phyloP scores from a whole-genome alignment of 345 rosid species.

The Salix udensis region DNA sequence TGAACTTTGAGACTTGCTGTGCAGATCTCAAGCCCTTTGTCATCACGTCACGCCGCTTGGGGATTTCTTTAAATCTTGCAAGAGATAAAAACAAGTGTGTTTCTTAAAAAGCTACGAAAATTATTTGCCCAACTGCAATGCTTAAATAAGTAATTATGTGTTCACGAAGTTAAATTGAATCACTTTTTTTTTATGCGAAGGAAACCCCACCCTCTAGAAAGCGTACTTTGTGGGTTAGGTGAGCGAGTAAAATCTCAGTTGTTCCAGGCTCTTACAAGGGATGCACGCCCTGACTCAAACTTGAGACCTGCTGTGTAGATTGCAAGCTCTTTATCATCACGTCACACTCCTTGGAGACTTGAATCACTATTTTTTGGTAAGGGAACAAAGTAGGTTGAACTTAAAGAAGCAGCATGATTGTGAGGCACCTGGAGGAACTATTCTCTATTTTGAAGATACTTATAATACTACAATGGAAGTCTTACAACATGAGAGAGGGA shows the following conservation, averaged over 20 bases:
- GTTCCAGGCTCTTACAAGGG: too few species aligned
- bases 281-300: too few species aligned
- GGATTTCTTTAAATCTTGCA: not conserved
- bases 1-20: too few species aligned
- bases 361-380: not conserved
- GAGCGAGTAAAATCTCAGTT: too few species aligned
- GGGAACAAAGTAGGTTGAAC: not conserved
- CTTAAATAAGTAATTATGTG: not conserved
- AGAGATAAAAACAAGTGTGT: not conserved
- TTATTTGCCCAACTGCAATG: not conserved
- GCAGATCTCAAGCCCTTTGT: too few species aligned
- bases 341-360: too few species aligned
- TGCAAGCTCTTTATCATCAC: fast-evolving
- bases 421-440: not conserved
- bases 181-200: too few species aligned
- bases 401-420: not conserved
- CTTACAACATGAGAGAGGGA: not conserved
- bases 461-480: not conserved
- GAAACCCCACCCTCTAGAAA: too few species aligned
- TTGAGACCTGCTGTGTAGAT: too few species aligned
- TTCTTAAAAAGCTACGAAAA: not conserved
- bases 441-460: not conserved
- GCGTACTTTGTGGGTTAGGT: too few species aligned
- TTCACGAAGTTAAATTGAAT: not conserved
- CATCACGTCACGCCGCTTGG: fast-evolving